Base-by-base conservation (phyloP, 352 stramenopile species). In the Globisporangium radiosum region DNA sequence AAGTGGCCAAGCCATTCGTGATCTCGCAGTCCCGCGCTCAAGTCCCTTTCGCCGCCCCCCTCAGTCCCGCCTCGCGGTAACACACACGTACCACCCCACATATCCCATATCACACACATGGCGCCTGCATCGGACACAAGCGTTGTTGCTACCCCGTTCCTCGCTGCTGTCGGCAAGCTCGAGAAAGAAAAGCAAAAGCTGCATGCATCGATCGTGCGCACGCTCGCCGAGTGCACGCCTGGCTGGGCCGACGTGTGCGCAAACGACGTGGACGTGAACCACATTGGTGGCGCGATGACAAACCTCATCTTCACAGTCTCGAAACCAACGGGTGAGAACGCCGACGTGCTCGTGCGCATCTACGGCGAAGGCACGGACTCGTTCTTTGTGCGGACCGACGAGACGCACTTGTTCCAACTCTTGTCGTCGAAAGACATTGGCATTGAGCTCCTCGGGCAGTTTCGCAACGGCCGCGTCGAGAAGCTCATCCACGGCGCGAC, bases 301-400 rank as follows among this genome's bases (percentile, higher is more conserved):
- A 94, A 94, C 64, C 69, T 94, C 63, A 91, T 94, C 68, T 91
- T 94, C 61, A 70, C 74, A 10, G 79, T 90, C 42, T 83, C 82
- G 60, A 94, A 90, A 55, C 69, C 76, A 11, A 64, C 70, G 14
- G 78, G 79, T 47, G 68, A 89, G 48, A 75, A 91, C 51, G 42
- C 57, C 3, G 78, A 89, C 50, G 75, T 90, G 56, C 77, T 94
- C 42, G 70, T 94, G 55, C 85, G 85, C 51, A 76, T 94, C 59
- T 94, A 90, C 60, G 85, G 85, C 43, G 73, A 87, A 61, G 85
- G 85, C 65, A 92, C 85, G 39, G 85, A 92, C 52, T 78, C 70
- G 8, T 94, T 94, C 62, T 94, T 92, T 66, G 76, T 76, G 51
- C 78, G 85, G 53, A 63, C 56, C 19, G 85, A 94, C 50, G 85